phyloP scores from a whole-genome alignment of 805 yeast species.

The Pichia sporocuriosa region DNA sequence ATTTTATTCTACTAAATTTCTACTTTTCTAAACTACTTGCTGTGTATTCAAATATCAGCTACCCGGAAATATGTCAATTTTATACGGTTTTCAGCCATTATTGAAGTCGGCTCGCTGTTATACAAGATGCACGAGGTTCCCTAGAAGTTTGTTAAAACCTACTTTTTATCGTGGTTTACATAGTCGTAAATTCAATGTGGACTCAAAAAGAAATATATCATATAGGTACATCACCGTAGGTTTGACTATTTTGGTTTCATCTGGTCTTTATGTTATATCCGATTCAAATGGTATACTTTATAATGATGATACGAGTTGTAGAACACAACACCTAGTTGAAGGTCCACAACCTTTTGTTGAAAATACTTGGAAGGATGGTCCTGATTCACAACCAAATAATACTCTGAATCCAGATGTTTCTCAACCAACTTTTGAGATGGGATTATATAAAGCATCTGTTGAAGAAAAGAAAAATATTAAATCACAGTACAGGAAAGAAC shows the following conservation, averaged over 20 bases:
- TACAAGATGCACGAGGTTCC: no score
- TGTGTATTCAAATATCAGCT: no score
- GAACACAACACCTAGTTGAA: slow-evolving; percentile 3
- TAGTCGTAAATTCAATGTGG: no score
- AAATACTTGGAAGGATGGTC: slow-evolving; percentile 11
- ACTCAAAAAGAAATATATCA: no score
- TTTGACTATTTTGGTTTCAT: not conserved
- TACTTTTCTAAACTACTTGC: no score
- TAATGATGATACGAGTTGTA: slow-evolving; percentile 1
- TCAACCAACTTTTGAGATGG: slow-evolving; percentile 66
- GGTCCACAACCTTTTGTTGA: slow-evolving; percentile 12
- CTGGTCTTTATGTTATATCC: not conserved
- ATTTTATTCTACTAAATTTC: no score
- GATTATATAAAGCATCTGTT: slow-evolving; percentile 55
- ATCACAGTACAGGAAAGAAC: slow-evolving; percentile 28
- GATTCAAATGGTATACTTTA: not conserved
- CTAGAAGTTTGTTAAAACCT: no score
- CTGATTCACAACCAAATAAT: slow-evolving; percentile 22
- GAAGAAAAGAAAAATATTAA: slow-evolving; percentile 41
- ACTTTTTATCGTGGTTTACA: no score
- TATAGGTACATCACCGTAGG: not conserved
- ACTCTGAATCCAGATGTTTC: slow-evolving; percentile 37
- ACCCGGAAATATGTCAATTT: no score
- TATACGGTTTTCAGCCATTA: no score
- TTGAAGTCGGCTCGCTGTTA: no score